Evolutionary conservation across 352 stramenopile species (phyloP), one percentile per base, ranked within the genome.

Genomic region (Phytophthora palmivora): DNA sequence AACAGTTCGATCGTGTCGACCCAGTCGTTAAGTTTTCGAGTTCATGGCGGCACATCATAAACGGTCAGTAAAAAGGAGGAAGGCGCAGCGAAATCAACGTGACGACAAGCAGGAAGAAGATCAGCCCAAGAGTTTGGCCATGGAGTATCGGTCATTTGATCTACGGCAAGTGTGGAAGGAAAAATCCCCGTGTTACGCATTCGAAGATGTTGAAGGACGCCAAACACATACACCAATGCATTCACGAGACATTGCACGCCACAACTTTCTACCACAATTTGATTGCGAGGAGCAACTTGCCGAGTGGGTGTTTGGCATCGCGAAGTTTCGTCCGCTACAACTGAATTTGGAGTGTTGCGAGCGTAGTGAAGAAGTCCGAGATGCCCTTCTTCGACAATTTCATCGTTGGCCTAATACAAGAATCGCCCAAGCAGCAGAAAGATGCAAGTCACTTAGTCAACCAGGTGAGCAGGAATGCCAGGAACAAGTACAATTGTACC

Each of bases 331-430:
- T 16, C 30, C 67, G 7, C 30, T 76, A n/a, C 46, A 72, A 28
- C 21, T 76, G 36, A 47, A 63, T 45, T 16, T 76, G 14, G 46
- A 42, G 21, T 44, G 43, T 2, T 57, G 34, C 14, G 47, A 63
- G 16, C 28, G 33, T 12, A 58, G 55, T 33, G 56, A 69, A 39
- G 46, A 65, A 47, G 57, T 72, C 3, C 62, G 67, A 30, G 62
- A 76, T 38, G 50, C 51, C 0, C 21, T 76, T 39, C 67, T 76
- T 33, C 46, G 33, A 24, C 47, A 62, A 56, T 76, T 76, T 15
- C 62, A 72, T 42, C 57, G 62, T 28, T 76, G 67, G 67, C 63
- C 67, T 2, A 62, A 58, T 21, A 45, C 18, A n/a, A 58, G 70
- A 15, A 44, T 72, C 19, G 34, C 50, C 8, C 32, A 32, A 6